Conservation (phyloP, 108 stramenopile genomes). For the Epithemia pelagica region DNA sequence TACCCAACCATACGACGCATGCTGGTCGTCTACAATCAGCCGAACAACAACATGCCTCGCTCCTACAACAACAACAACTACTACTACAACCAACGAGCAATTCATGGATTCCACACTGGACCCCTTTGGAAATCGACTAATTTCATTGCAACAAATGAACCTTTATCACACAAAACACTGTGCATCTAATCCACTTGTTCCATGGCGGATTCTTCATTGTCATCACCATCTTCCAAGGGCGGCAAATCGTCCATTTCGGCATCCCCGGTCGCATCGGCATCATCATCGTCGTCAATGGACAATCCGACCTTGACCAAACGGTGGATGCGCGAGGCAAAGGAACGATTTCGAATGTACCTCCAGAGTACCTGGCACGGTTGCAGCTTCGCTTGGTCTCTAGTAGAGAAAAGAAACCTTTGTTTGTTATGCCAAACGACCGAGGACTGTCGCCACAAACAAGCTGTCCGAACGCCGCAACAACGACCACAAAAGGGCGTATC, state of each 20-base stretch:
- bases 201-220: constrained; percentile 95
- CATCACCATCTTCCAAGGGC: constrained; percentile 88
- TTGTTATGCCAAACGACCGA: too few species aligned
- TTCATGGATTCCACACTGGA: not conserved
- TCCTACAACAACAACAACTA: not conserved
- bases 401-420: too few species aligned
- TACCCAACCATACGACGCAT: not conserved
- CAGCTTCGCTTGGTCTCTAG: too few species aligned
- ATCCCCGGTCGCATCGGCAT: constrained; percentile 87
- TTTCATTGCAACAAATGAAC: too few species aligned
- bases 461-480: too few species aligned
- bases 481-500: too few species aligned
- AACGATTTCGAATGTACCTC: too few species aligned
- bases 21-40: not conserved
- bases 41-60: not conserved
- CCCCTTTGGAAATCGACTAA: not conserved
- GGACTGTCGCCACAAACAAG: too few species aligned
- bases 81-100: too few species aligned
- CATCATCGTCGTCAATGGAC: constrained; percentile 98
- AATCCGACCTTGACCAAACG: constrained; percentile 99
- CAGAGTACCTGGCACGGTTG: too few species aligned
- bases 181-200: constrained; percentile 98
- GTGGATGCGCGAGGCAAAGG: constrained; percentile 99
- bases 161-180: too few species aligned
- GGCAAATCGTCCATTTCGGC: constrained; percentile 93